Conservation (phyloP, 768 basidiomycete species). For the Lactifluus volemus region DNA sequence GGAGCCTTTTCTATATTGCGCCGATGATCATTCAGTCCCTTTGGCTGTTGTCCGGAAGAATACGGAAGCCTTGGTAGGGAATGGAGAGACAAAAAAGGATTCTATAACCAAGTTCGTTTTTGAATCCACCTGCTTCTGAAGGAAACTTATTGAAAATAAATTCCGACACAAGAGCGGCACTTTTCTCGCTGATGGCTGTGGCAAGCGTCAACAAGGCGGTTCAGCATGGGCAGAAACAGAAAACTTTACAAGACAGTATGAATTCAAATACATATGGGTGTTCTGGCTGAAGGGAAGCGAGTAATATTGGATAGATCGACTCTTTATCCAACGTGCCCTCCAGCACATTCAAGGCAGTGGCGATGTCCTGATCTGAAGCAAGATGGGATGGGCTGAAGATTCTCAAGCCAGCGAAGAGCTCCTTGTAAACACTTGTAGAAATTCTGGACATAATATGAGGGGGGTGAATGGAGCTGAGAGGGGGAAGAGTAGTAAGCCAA, state of each 20-base stretch:
- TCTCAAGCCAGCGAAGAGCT: background rate
- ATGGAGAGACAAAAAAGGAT: background rate
- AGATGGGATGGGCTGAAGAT: constrained; percentile 6
- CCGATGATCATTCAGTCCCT: background rate
- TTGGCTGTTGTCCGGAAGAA: background rate
- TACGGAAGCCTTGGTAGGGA: background rate
- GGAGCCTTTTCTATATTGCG: background rate
- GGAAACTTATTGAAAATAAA: background rate
- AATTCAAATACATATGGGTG: constrained; percentile 10
- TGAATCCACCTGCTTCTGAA: background rate
- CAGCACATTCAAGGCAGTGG: background rate
- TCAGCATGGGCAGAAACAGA: background rate
- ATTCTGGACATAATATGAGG: background rate
- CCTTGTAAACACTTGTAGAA: background rate
- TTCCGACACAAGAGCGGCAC: background rate
- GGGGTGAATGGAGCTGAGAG: background rate
- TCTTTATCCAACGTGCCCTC: constrained; percentile 3
- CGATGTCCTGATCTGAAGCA: background rate
- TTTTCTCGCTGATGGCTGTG: background rate
- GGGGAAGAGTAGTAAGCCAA: background rate
- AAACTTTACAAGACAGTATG: constrained; percentile 1
- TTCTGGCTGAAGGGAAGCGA: background rate
- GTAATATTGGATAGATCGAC: constrained; percentile 5
- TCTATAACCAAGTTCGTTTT: background rate
- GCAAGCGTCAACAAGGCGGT: background rate